Base-by-base conservation (phyloP, 257 asterid species). In the Capsicum baccatum region DNA sequence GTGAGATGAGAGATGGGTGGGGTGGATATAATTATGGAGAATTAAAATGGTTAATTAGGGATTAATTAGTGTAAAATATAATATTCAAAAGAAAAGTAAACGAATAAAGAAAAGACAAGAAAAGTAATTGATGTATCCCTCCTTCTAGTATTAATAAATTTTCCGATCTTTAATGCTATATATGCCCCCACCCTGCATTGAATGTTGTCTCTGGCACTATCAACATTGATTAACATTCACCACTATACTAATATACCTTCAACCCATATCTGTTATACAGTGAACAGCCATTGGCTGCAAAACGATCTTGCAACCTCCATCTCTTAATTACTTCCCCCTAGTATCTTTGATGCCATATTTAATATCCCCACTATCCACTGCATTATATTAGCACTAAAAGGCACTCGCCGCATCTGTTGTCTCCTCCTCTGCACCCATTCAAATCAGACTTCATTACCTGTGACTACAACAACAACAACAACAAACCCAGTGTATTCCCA, bases 361-460 rank as follows among this genome's bases (percentile, higher is more conserved):
- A 64, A 14, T 10, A 11, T n/a, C 26, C 15, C 17, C 14, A 11
- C 58, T 13, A 48, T 74, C 80, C 80, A 74, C 57, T 74, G n/a
- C 42, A 50, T 48, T 50, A 74, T 42, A 19, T 50, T 48, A 1
- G 19, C 59, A 33, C 80, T 74, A 50, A 26, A 47, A 21, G 16
- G 13, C 60, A 74, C 60, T 47, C 7, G 19, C 7, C 80, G 19
- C 60, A 48, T 48, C 59, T 47, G 11, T 12, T 50, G 39, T 50
- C 44, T 48, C 19, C 60, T 21, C 17, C 59, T 47, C 80, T 48
- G 37, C 13, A 50, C 80, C 80, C 57, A 73, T 47, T 33, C 11
- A 15, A 73, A 74, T 59, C 44, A 74, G 37, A 14, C 39, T 71
- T 71, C 58, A 71, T 47, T 47, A 39, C 79, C 37, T 13, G 79